Percentiles rank a stretch among this genome's conserved stretches.
Conservation (phyloP, 1,284 basidiomycete species). For the Phylloporus gajari region DNA sequence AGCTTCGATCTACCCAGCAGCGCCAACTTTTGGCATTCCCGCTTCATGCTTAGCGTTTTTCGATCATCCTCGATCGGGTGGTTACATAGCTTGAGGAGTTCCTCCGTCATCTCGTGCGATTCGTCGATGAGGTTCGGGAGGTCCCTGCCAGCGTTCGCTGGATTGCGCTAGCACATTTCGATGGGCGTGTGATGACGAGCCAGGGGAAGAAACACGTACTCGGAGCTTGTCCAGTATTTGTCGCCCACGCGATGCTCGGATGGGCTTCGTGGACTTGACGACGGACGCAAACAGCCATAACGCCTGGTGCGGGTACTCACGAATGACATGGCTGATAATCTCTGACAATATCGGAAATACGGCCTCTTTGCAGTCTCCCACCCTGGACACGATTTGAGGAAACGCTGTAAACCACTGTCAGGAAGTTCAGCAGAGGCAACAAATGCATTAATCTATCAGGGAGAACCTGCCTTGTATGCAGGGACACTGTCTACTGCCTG, state of each 20-base stretch:
- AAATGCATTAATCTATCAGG: neutral
- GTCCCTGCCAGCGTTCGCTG: slow-evolving; percentile 49
- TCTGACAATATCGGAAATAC: slow-evolving; percentile 75
- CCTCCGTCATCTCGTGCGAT: slow-evolving; percentile 70
- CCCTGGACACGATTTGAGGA: slow-evolving; percentile 95
- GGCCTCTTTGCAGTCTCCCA: slow-evolving; percentile 81
- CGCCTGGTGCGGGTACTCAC: slow-evolving; percentile 89
- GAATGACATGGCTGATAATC: slow-evolving; percentile 81
- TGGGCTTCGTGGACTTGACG: slow-evolving; percentile 82
- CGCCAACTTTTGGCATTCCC: slow-evolving; percentile 72
- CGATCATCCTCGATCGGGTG: slow-evolving; percentile 61
- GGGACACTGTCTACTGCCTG: slow-evolving; percentile 71
- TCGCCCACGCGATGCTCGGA: slow-evolving; percentile 71
- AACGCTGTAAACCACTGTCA: slow-evolving; percentile 94
- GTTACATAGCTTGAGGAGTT: slow-evolving; percentile 77
- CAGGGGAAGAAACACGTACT: slow-evolving; percentile 51
- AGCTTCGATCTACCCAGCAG: slow-evolving; percentile 71
- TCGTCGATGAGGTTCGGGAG: slow-evolving; percentile 65
- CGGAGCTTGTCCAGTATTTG: slow-evolving; percentile 74
- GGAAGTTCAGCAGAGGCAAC: slow-evolving; percentile 15
- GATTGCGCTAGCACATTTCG: slow-evolving; percentile 50
- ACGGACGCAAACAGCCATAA: slow-evolving; percentile 95
- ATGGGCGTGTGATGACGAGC: neutral
- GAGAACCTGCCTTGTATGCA: slow-evolving; percentile 72
- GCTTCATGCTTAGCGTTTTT: slow-evolving; percentile 66